phyloP scores from a whole-genome alignment of 306 rosid genomes.

The Rosa lucieae region DNA sequence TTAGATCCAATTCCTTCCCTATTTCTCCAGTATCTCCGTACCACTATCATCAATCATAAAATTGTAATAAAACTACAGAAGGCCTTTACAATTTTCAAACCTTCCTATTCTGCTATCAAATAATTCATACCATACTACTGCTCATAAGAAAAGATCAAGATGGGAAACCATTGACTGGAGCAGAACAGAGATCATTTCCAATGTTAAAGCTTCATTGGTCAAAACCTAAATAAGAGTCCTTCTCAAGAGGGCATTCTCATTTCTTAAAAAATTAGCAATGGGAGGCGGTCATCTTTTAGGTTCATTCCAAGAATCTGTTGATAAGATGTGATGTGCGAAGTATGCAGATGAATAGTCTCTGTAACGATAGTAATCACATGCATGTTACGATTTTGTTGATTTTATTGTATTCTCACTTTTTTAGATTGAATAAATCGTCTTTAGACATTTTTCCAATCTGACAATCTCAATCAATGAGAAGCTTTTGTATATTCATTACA shows the following conservation, averaged over 20 bases:
- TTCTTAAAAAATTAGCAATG: not conserved
- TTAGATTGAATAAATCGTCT: not conserved
- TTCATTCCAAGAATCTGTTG: not conserved
- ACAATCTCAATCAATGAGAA: not conserved
- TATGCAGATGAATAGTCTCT: not conserved
- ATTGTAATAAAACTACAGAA: not conserved
- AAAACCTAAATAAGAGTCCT: not conserved
- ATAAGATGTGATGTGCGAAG: not conserved
- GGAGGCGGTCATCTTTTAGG: not conserved
- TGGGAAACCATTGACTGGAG: not conserved
- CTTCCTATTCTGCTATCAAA: not conserved
- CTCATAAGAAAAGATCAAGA: not conserved
- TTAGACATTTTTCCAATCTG: not conserved
- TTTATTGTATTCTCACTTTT: not conserved
- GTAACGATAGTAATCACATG: too few relatives aligned
- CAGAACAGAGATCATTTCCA: not conserved
- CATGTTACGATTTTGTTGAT: too few relatives aligned
- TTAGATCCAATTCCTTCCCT: not conserved
- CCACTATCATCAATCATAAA: not conserved
- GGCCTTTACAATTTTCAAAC: not conserved
- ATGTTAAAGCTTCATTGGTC: not conserved
- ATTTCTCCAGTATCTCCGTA: not conserved
- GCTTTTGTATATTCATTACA: not conserved
- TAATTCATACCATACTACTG: not conserved
- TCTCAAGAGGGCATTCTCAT: not conserved